These are phyloP conservation scores for Monilinia fructicola DNA, from an alignment of 2,329 filamentous ascomycete species.

Conservation along the genomic window DNA sequence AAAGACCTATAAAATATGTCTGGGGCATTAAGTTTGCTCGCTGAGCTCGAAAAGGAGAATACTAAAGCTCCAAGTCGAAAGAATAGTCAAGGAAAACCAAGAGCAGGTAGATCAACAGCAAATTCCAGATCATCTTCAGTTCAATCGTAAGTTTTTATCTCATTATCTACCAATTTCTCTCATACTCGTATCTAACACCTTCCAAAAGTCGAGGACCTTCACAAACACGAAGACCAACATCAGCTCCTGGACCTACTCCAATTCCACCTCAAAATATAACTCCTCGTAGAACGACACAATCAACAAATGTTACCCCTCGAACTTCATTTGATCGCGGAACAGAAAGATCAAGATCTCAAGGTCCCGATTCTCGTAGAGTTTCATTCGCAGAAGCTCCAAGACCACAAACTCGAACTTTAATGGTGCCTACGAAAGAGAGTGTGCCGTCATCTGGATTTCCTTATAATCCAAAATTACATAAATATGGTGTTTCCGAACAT, in stretches of 20 bases:
- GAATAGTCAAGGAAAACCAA: conserved; percentile 17
- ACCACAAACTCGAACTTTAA: conserved; percentile 2
- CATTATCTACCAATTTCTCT: background rate
- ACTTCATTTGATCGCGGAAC: conserved; percentile 17
- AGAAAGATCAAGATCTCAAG: conserved; percentile 22
- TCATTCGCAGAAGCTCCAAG: conserved; percentile 20
- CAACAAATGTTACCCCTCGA: conserved; percentile 21
- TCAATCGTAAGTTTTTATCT: conserved; percentile 17
- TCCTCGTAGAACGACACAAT: conserved; percentile 10
- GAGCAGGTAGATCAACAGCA: conserved; percentile 16
- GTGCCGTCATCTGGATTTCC: conserved; percentile 36
- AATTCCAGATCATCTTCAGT: conserved; percentile 19
- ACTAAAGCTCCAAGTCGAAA: conserved; percentile 17
- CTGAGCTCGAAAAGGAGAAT: conserved; percentile 20
- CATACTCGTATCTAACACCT: background rate
- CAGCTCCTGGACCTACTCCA: background rate
- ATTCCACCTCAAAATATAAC: conserved; percentile 14
- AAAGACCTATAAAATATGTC: background rate
- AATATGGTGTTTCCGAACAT: conserved; percentile 29
- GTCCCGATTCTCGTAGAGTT: conserved; percentile 20
- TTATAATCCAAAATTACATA: conserved; percentile 29
- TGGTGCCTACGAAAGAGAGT: conserved; percentile 31
- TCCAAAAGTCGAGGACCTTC: conserved; percentile 8
- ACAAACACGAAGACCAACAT: conserved; percentile 11
- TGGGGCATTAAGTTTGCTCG: conserved; percentile 15